Base-by-base conservation (phyloP, 2,329 filamentous ascomycete genomes). In the Cytospora piceae region DNA sequence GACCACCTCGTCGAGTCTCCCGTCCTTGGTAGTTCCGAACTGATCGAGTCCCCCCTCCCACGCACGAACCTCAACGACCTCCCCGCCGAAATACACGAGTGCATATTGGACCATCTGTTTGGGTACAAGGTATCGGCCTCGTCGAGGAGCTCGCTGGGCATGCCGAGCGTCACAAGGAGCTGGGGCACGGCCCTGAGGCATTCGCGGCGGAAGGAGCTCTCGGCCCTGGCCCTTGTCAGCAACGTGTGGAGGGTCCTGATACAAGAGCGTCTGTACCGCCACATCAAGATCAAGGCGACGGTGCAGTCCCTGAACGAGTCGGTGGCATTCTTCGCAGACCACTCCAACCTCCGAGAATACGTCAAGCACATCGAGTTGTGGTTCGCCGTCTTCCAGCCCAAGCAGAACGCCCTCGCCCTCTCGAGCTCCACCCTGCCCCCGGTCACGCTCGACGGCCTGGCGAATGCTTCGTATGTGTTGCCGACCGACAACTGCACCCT, bases 331-430 rank as follows among this genome's bases (percentile, higher is more conserved):
- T 90, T 93, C 70, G 75, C 78, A 20, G 70, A 76, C 12, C 82
- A 87, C 66, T 79, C 82, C 32, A 85, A 90, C 71, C 82, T 93
- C 7, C 82, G 85, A 24, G 71, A 77, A 11, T 87, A 91, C 70
- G 86, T 93, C 67, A 88, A 87, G 69, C 90, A 93, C 72, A 84
- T 92, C 66, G 90, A 93, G 76, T 82, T 92, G 52, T 93, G 90
- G 89, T 90, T 93, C 68, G 90, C 90, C 3, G 89, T 92, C 51
- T 93, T 90, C 71, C 84, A 88, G 69, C 85, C 85, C 24, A 83
- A 82, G 64, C 80, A 81, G 65, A 77, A 79, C 12, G 77, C 81
- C 6, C 72, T 78, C 51, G 76, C 79, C 4, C 70, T 80, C 24
- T 79, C 80, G 20, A 79, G 79, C 51, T 77, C 81, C 59, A 76